Conservation (phyloP, 768 basidiomycete genomes). For the Kwoniella sp. region DNA sequence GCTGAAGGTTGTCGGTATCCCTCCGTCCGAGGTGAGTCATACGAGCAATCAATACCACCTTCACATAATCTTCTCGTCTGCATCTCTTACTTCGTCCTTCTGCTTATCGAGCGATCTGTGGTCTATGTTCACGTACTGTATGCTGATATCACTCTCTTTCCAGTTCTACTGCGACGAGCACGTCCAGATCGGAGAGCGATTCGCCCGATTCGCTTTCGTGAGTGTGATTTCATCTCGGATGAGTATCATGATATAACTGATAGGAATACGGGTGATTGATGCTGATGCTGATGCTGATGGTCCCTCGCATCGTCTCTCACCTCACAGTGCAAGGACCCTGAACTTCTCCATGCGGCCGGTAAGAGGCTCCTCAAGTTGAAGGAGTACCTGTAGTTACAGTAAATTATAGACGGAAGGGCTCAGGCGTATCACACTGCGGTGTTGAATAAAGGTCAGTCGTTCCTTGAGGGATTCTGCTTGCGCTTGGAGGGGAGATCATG, state of each 20-base stretch:
- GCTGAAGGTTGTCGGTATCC: constrained; percentile 87
- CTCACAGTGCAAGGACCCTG: constrained; percentile 86
- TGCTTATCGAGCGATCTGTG: no score
- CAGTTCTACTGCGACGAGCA: constrained; percentile 94
- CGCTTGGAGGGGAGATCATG: no score
- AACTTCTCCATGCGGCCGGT: constrained; percentile 77
- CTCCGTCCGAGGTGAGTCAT: constrained; percentile 88
- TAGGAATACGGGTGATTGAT: no score
- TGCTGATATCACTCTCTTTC: neutral
- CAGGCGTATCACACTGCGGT: neutral
- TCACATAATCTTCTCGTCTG: no score
- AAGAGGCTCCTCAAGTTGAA: constrained; percentile 75
- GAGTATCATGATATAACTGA: no score
- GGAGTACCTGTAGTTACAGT: constrained; percentile 64
- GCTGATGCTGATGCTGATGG: neutral
- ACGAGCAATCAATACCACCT: no score
- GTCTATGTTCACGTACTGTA: no score
- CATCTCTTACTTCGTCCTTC: no score
- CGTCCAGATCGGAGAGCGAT: constrained; percentile 78
- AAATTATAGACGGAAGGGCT: neutral
- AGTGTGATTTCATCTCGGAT: constrained; percentile 23
- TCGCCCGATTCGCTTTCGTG: constrained; percentile 73
- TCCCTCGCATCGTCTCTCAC: no score
- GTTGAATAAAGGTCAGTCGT: neutral
- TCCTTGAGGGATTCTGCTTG: no score